Evolutionary conservation across 176 grass and related monocot genomes (phyloP).

Genomic region (Guadua angustifolia): DNA sequence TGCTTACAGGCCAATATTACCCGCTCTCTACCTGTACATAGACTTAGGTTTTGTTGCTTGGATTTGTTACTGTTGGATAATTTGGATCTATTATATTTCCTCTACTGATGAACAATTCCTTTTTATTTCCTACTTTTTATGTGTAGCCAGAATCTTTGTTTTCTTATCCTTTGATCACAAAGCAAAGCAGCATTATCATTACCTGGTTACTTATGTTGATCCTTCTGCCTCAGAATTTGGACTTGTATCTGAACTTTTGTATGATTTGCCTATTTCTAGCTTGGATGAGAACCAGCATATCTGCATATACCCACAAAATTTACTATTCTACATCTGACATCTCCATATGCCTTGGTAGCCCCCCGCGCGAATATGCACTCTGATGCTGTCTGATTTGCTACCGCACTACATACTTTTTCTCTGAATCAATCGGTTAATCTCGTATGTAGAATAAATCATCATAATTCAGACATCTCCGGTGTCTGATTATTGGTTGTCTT

Average conservation of each 20-base stretch:
- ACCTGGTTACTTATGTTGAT: neutral
- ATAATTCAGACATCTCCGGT: neutral
- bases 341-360: neutral
- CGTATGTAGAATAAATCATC: neutral
- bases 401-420: neutral
- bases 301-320: neutral
- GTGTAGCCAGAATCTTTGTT: conserved; percentile 4
- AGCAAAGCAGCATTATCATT: neutral
- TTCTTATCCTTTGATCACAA: neutral
- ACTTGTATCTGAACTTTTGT: neutral
- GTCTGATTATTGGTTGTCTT: neutral
- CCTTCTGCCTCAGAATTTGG: neutral
- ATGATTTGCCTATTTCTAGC: neutral
- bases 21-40: conserved; percentile 5
- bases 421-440: neutral
- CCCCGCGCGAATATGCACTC: neutral
- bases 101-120: neutral
- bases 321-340: neutral
- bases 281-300: neutral
- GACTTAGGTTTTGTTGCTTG: conserved; percentile 17
- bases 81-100: neutral
- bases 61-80: conserved; percentile 9
- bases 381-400: neutral
- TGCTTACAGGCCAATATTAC: conserved; percentile 15
- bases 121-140: neutral